phyloP scores from a whole-genome alignment of 495 filamentous ascomycete species.

The Penicillium longicatenatum region DNA sequence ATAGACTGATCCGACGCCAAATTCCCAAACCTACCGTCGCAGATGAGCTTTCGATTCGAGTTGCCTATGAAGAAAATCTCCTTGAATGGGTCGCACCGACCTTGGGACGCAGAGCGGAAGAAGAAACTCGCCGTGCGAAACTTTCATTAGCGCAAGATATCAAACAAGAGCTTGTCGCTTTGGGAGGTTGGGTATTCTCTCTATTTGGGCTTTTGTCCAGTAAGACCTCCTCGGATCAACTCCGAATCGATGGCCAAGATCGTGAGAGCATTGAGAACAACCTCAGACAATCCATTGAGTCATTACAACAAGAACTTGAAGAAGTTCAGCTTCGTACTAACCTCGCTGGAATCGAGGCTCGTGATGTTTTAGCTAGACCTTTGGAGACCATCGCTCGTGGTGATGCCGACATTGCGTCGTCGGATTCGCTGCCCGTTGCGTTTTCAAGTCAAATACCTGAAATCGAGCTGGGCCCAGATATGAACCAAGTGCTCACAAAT shows the following conservation, averaged over 20 bases:
- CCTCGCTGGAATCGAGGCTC: neutral
- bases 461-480: conserved; percentile 18
- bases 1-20: conserved; percentile 45
- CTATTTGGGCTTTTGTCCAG: conserved; percentile 31
- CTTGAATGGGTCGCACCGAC: conserved; percentile 51
- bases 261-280: conserved; percentile 28
- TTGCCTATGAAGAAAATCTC: conserved; percentile 50
- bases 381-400: conserved; percentile 11
- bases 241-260: conserved; percentile 15
- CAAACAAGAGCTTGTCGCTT: conserved; percentile 32
- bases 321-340: conserved; percentile 23
- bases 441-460: conserved; percentile 12
- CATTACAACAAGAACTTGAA: conserved; percentile 35
- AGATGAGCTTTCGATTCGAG: conserved; percentile 49
- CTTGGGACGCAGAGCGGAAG: conserved; percentile 43
- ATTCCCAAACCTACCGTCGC: conserved; percentile 46
- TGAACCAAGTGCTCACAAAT: conserved; percentile 36
- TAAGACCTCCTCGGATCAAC: conserved; percentile 16
- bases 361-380: conserved; percentile 7
- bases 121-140: conserved; percentile 42
- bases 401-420: conserved; percentile 4
- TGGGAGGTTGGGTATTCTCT: conserved; percentile 39
- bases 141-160: conserved; percentile 44
- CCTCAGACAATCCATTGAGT: conserved; percentile 32
- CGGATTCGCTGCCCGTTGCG: conserved; percentile 5